These are phyloP conservation scores for Penicillium angulare DNA, from an alignment of 495 filamentous ascomycete species.

Conservation along the genomic window DNA sequence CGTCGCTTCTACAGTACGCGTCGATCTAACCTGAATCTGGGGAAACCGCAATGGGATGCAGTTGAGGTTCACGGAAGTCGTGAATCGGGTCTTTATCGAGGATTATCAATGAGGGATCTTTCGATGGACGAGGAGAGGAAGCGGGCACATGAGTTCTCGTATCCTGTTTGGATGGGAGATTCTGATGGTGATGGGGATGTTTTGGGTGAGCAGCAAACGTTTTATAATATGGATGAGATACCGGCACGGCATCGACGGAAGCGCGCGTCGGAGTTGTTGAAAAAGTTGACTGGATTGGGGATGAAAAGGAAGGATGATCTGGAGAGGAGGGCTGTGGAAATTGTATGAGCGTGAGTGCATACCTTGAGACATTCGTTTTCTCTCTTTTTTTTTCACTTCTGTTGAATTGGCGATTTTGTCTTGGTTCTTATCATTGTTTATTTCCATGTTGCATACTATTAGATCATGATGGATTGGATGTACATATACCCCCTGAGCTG, in stretches of 20 bases:
- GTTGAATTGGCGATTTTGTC: background rate
- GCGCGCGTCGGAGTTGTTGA: slow-evolving; percentile 18
- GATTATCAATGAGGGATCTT: slow-evolving; percentile 7
- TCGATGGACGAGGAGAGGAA: background rate
- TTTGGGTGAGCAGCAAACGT: background rate
- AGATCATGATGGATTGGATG: too few species aligned
- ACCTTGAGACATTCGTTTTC: too few species aligned
- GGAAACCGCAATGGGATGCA: background rate
- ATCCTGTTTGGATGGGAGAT: background rate
- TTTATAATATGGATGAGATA: slow-evolving; percentile 5
- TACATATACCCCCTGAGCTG: too few species aligned
- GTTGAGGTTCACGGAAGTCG: slow-evolving; percentile 3
- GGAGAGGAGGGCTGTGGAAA: background rate
- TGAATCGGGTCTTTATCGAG: slow-evolving; percentile 1
- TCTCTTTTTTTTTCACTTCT: background rate
- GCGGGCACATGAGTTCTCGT: background rate
- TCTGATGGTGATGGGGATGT: background rate
- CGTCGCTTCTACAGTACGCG: slow-evolving; percentile 22
- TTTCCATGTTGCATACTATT: too few species aligned
- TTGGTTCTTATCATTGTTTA: too few species aligned
- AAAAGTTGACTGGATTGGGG: slow-evolving; percentile 24
- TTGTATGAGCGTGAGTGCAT: slow-evolving; percentile 4
- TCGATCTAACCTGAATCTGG: background rate
- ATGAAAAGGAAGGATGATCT: slow-evolving; percentile 5
- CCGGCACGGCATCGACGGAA: slow-evolving; percentile 6